Conservation (phyloP, 2,329 filamentous ascomycete genomes). For the Phyllosticta citribraziliensis region DNA sequence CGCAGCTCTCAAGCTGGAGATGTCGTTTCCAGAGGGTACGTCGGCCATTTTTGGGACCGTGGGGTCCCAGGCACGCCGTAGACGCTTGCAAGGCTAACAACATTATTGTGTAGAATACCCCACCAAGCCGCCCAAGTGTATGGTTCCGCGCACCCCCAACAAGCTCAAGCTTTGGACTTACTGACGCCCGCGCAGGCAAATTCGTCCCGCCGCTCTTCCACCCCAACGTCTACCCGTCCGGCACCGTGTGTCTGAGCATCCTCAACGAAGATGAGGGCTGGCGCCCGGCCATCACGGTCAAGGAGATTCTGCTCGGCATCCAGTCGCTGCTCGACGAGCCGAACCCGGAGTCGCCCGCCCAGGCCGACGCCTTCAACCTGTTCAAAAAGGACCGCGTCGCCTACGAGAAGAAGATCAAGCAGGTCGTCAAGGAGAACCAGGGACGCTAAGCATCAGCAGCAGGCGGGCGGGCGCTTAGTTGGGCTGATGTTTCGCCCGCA, state of each 20-base stretch:
- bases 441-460: background rate
- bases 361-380: constrained; percentile 94
- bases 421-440: constrained; percentile 83
- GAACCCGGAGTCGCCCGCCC: constrained; percentile 91
- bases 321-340: constrained; percentile 94
- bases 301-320: constrained; percentile 92
- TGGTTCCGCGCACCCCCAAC: background rate
- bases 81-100: constrained; percentile 1
- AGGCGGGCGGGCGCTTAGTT: background rate
- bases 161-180: background rate
- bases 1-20: constrained; percentile 89
- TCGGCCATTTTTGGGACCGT: constrained; percentile 10
- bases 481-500: too few species aligned
- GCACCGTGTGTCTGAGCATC: constrained; percentile 93
- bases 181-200: constrained; percentile 57
- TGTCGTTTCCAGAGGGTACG: constrained; percentile 87
- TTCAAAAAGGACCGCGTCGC: constrained; percentile 82
- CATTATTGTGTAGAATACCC: constrained; percentile 64
- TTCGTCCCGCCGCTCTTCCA: constrained; percentile 94
- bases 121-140: constrained; percentile 98
- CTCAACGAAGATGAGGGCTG: constrained; percentile 97
- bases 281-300: constrained; percentile 97
- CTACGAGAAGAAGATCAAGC: constrained; percentile 80
- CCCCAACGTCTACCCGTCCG: constrained; percentile 96
- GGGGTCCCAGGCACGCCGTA: background rate